Base-by-base conservation (phyloP, 2,329 filamentous ascomycete species). In the Neonectria hederae region DNA sequence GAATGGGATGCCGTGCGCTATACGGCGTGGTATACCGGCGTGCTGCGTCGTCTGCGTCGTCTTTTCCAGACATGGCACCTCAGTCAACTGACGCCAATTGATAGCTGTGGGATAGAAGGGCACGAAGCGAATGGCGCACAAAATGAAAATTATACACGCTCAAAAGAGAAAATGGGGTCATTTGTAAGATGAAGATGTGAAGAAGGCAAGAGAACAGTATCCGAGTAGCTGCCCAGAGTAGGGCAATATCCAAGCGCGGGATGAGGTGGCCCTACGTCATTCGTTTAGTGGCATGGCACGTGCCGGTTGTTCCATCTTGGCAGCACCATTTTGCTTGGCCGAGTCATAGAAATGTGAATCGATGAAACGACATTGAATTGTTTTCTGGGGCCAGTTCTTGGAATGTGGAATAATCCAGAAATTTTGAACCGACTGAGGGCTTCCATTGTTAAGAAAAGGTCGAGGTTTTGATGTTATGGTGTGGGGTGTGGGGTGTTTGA, bases 1-100 rank as follows among this genome's bases (percentile, higher is more conserved):
- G 84, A 30, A 84, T 79, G 4, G 81, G 82, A 65, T 81, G 77
- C 11, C 74, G 76, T 38, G 78, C 78, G 54, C 77, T 81, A 67
- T 83, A 83, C 2, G 81, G 81, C 46, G 76, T 74, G 32, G 77
- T 74, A 59, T 80, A 80, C 59, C 79, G 76, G 48, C 76, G 75
- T 24, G 71, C 72, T 21, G 70, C 72, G 22, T 82, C 77, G 21
- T 82, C 77, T 22, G 76, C 70, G 62, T 81, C 79, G 51, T 79
- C 76, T 60, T 70, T 72, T 66, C 74, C 75, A 43, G 78, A 75
- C 78, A 81, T 80, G 65, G 56, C 71, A 62, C 63, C 45, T 68
- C 17, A 51, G 26, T 60, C 28, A 38, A 32, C 45, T 52, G 38
- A 22, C 48, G n/a, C 28, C 30, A 24, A 17, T 52, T 24, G 51